Conservation (phyloP, 768 basidiomycete species). For the Tephrocybe sp. region DNA sequence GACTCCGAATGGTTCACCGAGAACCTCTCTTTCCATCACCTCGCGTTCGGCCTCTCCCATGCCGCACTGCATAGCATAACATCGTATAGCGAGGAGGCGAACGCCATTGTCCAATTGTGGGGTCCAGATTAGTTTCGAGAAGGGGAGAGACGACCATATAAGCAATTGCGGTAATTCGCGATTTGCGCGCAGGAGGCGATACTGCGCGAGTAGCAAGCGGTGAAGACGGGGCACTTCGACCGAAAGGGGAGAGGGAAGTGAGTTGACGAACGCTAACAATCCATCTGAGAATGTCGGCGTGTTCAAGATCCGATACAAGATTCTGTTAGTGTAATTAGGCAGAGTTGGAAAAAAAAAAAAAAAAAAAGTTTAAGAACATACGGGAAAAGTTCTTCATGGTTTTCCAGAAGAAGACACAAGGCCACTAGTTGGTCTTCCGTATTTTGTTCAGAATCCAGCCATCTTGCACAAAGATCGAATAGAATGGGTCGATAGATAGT, state of each 20-base stretch:
- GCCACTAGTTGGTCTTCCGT: conserved; percentile 54
- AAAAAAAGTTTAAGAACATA: conserved; percentile 33
- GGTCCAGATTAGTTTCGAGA: conserved; percentile 42
- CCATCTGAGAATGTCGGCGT: conserved; percentile 44
- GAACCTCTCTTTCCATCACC: conserved; percentile 54
- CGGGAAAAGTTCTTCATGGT: conserved; percentile 71
- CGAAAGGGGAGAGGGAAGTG: conserved; percentile 26
- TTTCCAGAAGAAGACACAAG: conserved; percentile 61
- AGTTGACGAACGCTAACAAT: conserved; percentile 47
- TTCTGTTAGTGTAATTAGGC: conserved; percentile 32
- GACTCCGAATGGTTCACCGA: conserved; percentile 56
- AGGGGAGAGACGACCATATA: conserved; percentile 63
- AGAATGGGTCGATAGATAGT: conserved; percentile 72
- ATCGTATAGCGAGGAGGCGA: conserved; percentile 69
- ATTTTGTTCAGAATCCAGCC: conserved; percentile 58
- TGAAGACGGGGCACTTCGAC: conserved; percentile 54
- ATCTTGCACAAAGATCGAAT: conserved; percentile 76
- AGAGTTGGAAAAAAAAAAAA: conserved; percentile 12
- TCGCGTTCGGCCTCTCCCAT: conserved; percentile 78
- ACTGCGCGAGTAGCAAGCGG: conserved; percentile 71
- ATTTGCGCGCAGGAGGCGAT: conserved; percentile 75
- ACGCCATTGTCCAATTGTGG: conserved; percentile 54
- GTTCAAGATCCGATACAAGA: conserved; percentile 51
- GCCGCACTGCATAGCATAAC: conserved; percentile 72
- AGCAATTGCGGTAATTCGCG: conserved; percentile 59